Base-by-base conservation (phyloP, 2,329 filamentous ascomycete species). In the Aureobasidium sp. region DNA sequence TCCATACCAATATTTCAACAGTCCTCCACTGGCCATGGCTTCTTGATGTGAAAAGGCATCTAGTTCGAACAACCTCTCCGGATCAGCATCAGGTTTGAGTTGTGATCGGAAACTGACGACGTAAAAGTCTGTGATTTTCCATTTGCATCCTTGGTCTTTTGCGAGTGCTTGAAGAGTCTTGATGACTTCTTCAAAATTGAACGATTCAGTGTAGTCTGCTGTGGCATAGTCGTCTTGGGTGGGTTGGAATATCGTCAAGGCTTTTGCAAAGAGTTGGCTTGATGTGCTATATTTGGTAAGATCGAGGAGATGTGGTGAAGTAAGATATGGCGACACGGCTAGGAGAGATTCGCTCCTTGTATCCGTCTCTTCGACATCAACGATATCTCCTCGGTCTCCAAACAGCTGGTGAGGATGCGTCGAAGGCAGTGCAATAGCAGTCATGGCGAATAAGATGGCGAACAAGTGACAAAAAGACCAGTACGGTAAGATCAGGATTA, bases 1-100 rank as follows among this genome's bases (percentile, higher is more conserved):
- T 2, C 94, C 93, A 77, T 97, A 97, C 94, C 95, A 97, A 79
- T 98, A 97, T 78, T 97, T 97, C 74, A 97, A 80, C 74, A 98
- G 87, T 0, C 94, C 94, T 8, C 94, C 94, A 72, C 90, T 93
- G 45, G 86, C 86, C 23, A 90, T 91, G 16, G 95, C 95, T 77
- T 97, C 94, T 29, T 87, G 85, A 76, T 97, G 94, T 9, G 92
- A 92, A 67, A 89, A 89, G 74, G 91, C 90, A 78, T 97, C 95
- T 38, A 97, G 84, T 31, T 85, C 84, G 47, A 90, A 90, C 45
- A 97, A 85, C 66, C 91, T 85, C 15, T 87, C 87, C 67, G 89
- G 88, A n/a, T 93, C 88, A 1, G 91, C 91, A 16, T 84, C 87
- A 2, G 86, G 83, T 43, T 90, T 89, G 65, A 97, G 88, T 69